These are phyloP conservation scores for Papiliotrema flavescens DNA, from an alignment of 1,284 basidiomycete species.

Conservation along the genomic window DNA sequence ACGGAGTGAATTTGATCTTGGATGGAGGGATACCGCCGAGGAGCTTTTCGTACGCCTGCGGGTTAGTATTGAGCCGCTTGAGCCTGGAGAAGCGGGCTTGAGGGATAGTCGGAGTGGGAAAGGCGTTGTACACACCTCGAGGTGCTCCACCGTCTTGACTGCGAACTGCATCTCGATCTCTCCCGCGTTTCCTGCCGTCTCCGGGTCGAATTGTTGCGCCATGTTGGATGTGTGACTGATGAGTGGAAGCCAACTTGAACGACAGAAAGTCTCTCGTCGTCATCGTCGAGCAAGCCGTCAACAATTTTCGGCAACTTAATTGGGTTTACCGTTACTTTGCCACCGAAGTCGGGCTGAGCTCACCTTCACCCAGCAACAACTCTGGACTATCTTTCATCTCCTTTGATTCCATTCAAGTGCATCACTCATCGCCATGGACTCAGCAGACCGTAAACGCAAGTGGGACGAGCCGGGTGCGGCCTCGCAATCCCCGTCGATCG, in stretches of 20 bases:
- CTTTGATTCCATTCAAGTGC: too few species aligned
- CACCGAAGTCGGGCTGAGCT: too few species aligned
- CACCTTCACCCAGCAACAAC: too few species aligned
- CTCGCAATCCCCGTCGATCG: constrained; percentile 18
- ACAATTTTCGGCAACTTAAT: too few species aligned
- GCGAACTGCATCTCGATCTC: constrained; percentile 99
- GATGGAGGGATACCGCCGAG: constrained; percentile 75
- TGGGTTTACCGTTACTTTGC: too few species aligned
- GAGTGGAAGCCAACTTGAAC: too few species aligned
- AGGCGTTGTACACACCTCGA: constrained; percentile 61
- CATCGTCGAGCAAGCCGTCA: too few species aligned
- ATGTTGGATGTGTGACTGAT: too few species aligned
- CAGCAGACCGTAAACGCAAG: constrained; percentile 57
- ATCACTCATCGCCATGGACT: constrained; percentile 1
- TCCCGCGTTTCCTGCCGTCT: constrained; percentile 79
- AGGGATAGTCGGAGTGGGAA: too few species aligned
- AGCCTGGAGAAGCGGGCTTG: too few species aligned
- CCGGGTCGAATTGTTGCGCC: constrained; percentile 67
- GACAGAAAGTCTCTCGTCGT: too few species aligned
- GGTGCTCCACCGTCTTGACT: constrained; percentile 92
- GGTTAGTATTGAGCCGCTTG: not conserved
- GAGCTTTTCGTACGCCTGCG: constrained; percentile 91
- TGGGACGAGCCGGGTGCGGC: constrained; percentile 68
- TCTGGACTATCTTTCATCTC: too few species aligned
- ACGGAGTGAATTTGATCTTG: constrained; percentile 78